A percentile compares a stretch with the other conserved stretches of the same genome.
phyloP scores from a whole-genome alignment of 1,284 basidiomycete species.

The Veloporphyrellus conicus region DNA sequence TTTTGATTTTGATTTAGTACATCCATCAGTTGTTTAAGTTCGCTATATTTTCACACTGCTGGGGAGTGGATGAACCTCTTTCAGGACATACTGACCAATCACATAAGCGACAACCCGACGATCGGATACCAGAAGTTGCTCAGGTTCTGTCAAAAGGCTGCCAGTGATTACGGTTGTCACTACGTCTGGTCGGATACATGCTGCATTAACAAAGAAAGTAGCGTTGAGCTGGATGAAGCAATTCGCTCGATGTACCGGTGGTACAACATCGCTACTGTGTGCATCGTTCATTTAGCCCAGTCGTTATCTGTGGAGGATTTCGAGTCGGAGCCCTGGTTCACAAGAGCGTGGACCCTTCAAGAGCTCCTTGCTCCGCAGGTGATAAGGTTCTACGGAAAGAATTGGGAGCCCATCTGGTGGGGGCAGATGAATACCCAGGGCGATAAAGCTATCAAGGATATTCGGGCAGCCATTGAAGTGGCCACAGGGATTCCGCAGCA shows the following conservation, averaged over 20 bases:
- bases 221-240: constrained; percentile 23
- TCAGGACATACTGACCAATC: constrained; percentile 1
- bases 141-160: constrained; percentile 13
- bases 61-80: constrained; percentile 20
- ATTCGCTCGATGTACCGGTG: constrained; percentile 25
- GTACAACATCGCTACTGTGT: constrained; percentile 17
- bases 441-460: constrained; percentile 18
- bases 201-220: constrained; percentile 24
- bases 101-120: not conserved
- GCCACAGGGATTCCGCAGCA: constrained; percentile 12
- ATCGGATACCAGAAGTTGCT: constrained; percentile 16
- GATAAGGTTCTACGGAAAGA: constrained; percentile 18
- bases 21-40: constrained; percentile 17
- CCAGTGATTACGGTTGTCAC: constrained; percentile 5
- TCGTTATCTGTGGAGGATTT: constrained; percentile 14
- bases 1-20: constrained; percentile 10
- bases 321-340: constrained; percentile 17
- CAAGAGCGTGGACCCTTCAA: constrained; percentile 21
- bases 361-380: constrained; percentile 18
- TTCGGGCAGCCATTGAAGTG: constrained; percentile 6
- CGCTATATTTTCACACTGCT: constrained; percentile 22
- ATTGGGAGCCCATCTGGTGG: constrained; percentile 18
- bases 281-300: constrained; percentile 17
- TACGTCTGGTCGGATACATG: constrained; percentile 25
- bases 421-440: not conserved